Percentiles rank a stretch among this genome's conserved stretches.
Conservation (phyloP, 1,284 basidiomycete genomes). For the Apiotrichum montevideense region DNA sequence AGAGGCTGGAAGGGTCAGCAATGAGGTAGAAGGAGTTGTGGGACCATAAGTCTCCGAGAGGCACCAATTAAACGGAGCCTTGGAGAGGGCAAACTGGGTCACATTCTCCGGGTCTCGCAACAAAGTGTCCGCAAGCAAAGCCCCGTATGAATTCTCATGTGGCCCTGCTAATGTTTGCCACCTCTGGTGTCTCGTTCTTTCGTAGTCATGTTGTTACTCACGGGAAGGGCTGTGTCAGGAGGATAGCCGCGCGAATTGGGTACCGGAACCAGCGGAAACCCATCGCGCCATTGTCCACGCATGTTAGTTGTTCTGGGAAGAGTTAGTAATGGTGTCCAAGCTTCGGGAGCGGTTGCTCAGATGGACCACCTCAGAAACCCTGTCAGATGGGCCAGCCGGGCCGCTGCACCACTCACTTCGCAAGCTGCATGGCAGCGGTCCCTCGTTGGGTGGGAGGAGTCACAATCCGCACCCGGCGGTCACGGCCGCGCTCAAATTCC, state of each 20-base stretch:
- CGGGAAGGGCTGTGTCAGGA: neutral
- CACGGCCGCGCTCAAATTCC: neutral
- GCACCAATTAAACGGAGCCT: too few species aligned
- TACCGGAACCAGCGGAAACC: neutral
- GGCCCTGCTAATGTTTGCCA: too few species aligned
- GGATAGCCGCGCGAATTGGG: neutral
- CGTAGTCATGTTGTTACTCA: neutral
- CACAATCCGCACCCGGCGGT: neutral
- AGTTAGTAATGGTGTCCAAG: neutral
- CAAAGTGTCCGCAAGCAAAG: too few species aligned
- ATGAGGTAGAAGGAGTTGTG: neutral
- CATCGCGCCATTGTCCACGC: neutral
- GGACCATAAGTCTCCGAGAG: too few species aligned
- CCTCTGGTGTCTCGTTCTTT: too few species aligned
- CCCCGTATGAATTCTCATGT: too few species aligned
- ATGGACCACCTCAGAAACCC: too few species aligned
- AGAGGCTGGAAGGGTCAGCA: neutral
- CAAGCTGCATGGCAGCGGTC: neutral
- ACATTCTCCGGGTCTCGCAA: too few species aligned
- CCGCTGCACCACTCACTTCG: neutral
- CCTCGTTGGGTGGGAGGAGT: neutral
- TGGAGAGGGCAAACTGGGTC: too few species aligned
- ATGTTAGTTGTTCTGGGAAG: neutral
- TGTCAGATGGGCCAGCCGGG: too few species aligned
- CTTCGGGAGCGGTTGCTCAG: too few species aligned